These are phyloP conservation scores for Blastocystis sp. DNA, from an alignment of 352 stramenopile genomes.

Conservation along the genomic window DNA sequence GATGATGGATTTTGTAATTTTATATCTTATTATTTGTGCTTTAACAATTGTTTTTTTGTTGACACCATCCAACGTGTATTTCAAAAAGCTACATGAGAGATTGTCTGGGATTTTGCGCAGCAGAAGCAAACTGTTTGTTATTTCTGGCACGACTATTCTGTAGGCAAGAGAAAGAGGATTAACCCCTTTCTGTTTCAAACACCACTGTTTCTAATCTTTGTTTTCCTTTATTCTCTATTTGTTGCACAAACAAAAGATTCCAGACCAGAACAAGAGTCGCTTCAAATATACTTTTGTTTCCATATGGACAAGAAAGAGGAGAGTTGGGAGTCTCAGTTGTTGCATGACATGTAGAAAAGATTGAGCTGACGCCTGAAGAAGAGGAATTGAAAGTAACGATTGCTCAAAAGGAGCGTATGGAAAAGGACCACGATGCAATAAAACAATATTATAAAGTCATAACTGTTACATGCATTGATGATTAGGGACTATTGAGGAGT, in stretches of 20 bases:
- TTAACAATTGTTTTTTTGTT: constrained; percentile 49
- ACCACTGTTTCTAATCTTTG: neutral
- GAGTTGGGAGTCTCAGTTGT: neutral
- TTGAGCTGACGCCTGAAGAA: neutral
- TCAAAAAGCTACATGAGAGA: neutral
- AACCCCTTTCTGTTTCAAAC: neutral
- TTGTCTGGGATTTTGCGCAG: too few relatives aligned
- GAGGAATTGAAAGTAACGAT: constrained; percentile 38
- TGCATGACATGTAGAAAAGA: neutral
- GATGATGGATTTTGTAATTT: constrained; percentile 28
- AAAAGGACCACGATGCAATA: constrained; percentile 44
- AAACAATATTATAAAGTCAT: constrained; percentile 45
- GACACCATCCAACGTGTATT: neutral
- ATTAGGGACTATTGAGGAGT: constrained; percentile 25
- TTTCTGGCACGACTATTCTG: too few relatives aligned
- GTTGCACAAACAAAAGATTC: neutral
- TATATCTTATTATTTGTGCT: constrained; percentile 43
- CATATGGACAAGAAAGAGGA: neutral
- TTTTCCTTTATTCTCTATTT: neutral
- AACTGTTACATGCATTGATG: neutral
- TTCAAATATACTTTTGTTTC: neutral
- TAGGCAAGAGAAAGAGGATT: neutral
- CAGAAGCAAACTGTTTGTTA: too few relatives aligned
- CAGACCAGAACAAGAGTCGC: neutral
- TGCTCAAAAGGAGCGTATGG: constrained; percentile 45